phyloP scores from a whole-genome alignment of 208 protist species.

The Wallacemonas collosoma region DNA sequence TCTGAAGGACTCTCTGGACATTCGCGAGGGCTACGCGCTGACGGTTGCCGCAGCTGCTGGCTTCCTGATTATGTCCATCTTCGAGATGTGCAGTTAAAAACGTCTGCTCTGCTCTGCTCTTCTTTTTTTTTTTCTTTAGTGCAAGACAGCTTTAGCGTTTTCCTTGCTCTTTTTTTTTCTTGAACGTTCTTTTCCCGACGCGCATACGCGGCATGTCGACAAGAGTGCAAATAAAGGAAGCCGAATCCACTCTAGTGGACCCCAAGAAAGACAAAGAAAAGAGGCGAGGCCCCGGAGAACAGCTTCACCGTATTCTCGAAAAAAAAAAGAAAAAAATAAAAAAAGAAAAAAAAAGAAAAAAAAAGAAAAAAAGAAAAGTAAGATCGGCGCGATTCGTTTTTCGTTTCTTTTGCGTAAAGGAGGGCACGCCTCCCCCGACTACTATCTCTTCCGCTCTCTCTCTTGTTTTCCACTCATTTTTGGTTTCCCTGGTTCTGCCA shows the following conservation, averaged over 20 bases:
- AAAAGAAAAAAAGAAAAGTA: background rate
- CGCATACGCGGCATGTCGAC: too few species aligned
- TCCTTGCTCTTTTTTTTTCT: slow-evolving; percentile 9
- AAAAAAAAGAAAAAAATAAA: slow-evolving; percentile 7
- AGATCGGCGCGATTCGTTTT: background rate
- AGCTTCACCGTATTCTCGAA: background rate
- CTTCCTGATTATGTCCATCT: slow-evolving; percentile 18
- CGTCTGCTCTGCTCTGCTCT: background rate
- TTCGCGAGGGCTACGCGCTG: slow-evolving; percentile 23
- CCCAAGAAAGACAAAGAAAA: too few species aligned
- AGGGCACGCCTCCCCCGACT: background rate
- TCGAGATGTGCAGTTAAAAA: slow-evolving; percentile 21
- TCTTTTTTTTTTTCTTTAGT: background rate
- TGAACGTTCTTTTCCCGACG: too few species aligned
- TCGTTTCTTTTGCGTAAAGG: background rate
- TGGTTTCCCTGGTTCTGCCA: background rate
- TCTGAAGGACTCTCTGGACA: background rate
- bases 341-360: background rate
- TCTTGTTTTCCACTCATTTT: background rate
- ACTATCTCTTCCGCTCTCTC: background rate
- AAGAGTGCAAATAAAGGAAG: too few species aligned
- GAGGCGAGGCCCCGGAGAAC: too few species aligned
- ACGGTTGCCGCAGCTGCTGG: slow-evolving; percentile 15
- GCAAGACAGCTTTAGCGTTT: background rate
- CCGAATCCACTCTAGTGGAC: too few species aligned